Base-by-base conservation (phyloP, 441 rosid species). In the Adansonia gregorii region DNA sequence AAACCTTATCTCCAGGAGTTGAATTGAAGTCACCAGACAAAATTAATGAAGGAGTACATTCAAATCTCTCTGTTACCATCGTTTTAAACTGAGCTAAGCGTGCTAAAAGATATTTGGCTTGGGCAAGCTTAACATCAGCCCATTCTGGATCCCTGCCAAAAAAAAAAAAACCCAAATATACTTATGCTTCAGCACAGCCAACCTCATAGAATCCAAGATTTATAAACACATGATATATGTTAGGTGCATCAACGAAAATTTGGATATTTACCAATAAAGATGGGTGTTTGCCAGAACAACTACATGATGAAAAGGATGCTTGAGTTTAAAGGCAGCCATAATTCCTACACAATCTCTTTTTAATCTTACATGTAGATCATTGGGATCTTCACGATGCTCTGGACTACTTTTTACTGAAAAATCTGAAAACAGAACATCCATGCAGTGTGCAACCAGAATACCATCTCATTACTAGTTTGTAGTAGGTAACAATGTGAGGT, bases 1-100 rank as follows among this genome's bases (percentile, higher is more conserved):
- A 67, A 78, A 95, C 99, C 97, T 79, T 81, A 82, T 95, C 98
- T 14, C 91, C 87, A 3, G 98, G 97, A 49, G 81, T 87, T 84
- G 99, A 94, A 85, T 95, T 95, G 87, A 95, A 95, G 93, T 95
- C 99, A 46, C 98, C 99, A 55, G 95, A 88, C 74, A 94, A 73
- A 78, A 92, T 46, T 41, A 90, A 72, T 7, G 95, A 84, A 56
- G 98, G 97, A 15, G 67, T 74, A 74, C 94, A 89, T 17, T 89
- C 87, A 51, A 85, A 93, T 81, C 82, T 90, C 24, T 87, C 86
- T 31, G 93, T 82, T 80, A 94, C 89, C 76, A 85, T 72, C 0
- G 69, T 75, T 77, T 84, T 89, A 78, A 96, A 96, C 74, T 82
- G 85, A 74, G 89, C 92, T 78, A 96, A 79, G 46, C 94, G 89